A percentile compares a stretch with the other conserved stretches of the same genome.
Evolutionary conservation across 108 stramenopile genomes (phyloP).

Genomic region (Cyclotella kingstonii): DNA sequence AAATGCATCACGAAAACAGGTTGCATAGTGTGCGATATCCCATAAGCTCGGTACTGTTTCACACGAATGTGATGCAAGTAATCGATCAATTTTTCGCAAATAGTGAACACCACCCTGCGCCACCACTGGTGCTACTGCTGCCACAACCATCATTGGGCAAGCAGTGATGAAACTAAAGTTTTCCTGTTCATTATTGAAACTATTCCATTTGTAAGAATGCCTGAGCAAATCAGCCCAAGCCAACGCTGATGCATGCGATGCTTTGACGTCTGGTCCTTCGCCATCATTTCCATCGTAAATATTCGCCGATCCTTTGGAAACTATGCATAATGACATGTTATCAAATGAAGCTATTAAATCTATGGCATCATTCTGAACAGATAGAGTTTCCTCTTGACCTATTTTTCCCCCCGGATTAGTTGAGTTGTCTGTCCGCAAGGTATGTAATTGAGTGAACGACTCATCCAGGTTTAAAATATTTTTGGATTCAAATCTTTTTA

Average conservation of each 20-base stretch:
- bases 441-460: background rate
- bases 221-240: conserved; percentile 66
- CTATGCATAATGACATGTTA: conserved; percentile 56
- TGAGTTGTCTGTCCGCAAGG: background rate
- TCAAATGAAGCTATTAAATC: conserved; percentile 62
- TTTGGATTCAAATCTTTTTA: conserved; percentile 12
- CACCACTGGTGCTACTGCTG: conserved; percentile 71
- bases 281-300: conserved; percentile 67
- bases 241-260: conserved; percentile 67
- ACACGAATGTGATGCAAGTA: conserved; percentile 21
- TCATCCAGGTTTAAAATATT: conserved; percentile 6
- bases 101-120: conserved; percentile 70
- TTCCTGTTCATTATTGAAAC: background rate
- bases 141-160: conserved; percentile 74
- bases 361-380: conserved; percentile 1
- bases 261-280: conserved; percentile 58
- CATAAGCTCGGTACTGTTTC: conserved; percentile 15
- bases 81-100: conserved; percentile 54
- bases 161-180: background rate
- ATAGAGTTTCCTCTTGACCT: too few species aligned
- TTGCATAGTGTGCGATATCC: conserved; percentile 50
- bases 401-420: conserved; percentile 3
- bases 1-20: conserved; percentile 28
- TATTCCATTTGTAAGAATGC: conserved; percentile 61
- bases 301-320: conserved; percentile 69